phyloP scores from a whole-genome alignment of 2,329 filamentous ascomycete genomes.

The Colletotrichum aenigma region DNA sequence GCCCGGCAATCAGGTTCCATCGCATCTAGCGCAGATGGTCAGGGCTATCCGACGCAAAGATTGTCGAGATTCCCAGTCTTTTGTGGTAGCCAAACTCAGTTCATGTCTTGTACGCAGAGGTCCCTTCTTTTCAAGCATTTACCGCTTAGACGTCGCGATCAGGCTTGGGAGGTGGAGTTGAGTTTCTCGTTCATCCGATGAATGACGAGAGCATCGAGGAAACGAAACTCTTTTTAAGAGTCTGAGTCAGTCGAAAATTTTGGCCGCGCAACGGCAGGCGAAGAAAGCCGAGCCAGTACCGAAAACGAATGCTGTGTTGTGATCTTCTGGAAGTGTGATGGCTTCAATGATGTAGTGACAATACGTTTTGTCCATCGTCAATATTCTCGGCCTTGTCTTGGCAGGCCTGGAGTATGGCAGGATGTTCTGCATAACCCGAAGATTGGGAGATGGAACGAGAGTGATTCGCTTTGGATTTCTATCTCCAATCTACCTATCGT shows the following conservation, averaged over 20 bases:
- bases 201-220: background rate
- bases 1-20: background rate
- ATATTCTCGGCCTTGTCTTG: background rate
- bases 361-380: background rate
- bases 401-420: background rate
- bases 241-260: background rate
- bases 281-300: background rate
- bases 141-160: background rate
- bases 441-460: background rate
- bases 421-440: background rate
- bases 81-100: background rate
- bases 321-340: background rate
- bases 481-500: background rate
- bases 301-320: background rate
- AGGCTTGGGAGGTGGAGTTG: background rate
- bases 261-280: background rate
- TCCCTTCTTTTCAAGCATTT: background rate
- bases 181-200: background rate
- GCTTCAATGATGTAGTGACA: background rate
- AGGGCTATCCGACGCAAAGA: background rate
- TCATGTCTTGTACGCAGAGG: background rate
- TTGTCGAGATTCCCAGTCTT: background rate
- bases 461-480: background rate
- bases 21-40: background rate
- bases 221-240: background rate